Evolutionary conservation across 176 grass and related monocot genomes (phyloP).

Genomic region (Aegilops longissima): DNA sequence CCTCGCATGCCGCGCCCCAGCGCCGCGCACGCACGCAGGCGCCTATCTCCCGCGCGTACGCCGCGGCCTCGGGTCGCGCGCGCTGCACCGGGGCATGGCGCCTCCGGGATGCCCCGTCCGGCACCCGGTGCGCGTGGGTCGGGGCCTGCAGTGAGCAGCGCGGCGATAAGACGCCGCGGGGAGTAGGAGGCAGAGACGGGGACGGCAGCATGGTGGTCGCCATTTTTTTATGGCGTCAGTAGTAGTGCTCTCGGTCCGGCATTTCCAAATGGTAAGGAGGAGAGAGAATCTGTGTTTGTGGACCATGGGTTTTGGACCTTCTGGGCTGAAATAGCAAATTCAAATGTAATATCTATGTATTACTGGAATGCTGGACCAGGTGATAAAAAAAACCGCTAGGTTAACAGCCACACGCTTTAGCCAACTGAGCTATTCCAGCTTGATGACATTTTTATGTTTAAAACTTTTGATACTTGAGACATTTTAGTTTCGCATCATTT

Average conservation of each 20-base stretch:
- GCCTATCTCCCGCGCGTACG: constrained; percentile 48
- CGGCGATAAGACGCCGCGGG: constrained; percentile 17
- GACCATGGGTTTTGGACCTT: constrained; percentile 5
- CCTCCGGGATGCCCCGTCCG: constrained; percentile 20
- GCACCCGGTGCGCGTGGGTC: not conserved
- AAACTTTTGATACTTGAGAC: too few species aligned
- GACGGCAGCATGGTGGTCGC: constrained; percentile 30
- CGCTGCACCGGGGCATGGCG: constrained; percentile 25
- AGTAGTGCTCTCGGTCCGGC: not conserved
- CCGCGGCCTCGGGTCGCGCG: constrained; percentile 8
- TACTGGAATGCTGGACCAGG: too few species aligned
- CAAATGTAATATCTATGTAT: too few species aligned
- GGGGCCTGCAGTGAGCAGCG: constrained; percentile 27
- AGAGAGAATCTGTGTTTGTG: constrained; percentile 13
- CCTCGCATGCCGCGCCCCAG: constrained; percentile 46
- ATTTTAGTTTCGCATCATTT: too few species aligned
- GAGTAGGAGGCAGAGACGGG: not conserved
- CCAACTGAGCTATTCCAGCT: constrained; percentile 81
- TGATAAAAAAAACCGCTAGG: constrained; percentile 11
- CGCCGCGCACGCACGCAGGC: constrained; percentile 42
- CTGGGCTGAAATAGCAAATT: not conserved
- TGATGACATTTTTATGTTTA: not conserved
- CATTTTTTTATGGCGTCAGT: constrained; percentile 51
- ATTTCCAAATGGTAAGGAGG: constrained; percentile 23
- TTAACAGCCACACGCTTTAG: constrained; percentile 66